Conservation (phyloP, 2,329 filamentous ascomycete genomes). For the Hymenoscyphus fructigenus region DNA sequence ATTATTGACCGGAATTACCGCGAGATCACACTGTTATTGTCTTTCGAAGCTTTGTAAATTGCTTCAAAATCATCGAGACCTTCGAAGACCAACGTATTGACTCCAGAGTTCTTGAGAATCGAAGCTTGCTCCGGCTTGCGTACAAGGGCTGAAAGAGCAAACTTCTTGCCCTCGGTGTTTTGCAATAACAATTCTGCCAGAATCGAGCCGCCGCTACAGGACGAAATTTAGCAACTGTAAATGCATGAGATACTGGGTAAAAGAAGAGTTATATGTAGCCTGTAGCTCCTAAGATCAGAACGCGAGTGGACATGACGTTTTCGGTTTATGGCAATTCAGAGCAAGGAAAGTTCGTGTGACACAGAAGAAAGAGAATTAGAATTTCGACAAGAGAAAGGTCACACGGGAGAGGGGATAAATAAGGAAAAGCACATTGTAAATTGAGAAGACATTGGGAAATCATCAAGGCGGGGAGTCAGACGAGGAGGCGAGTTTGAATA, state of each 20-base stretch:
- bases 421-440: neutral
- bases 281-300: slow-evolving; percentile 25
- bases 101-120: slow-evolving; percentile 24
- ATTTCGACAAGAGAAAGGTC: too few relatives aligned
- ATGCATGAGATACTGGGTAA: neutral
- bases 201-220: slow-evolving; percentile 24
- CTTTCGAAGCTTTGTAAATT: slow-evolving; percentile 23
- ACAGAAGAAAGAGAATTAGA: neutral
- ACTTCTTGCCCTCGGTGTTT: slow-evolving; percentile 1
- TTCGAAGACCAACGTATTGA: slow-evolving; percentile 26
- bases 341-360: neutral
- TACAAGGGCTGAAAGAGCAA: slow-evolving; percentile 26
- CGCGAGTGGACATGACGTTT: slow-evolving; percentile 6
- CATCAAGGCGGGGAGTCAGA: neutral
- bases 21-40: slow-evolving; percentile 23
- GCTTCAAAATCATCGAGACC: slow-evolving; percentile 26
- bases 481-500: neutral
- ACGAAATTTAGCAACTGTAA: neutral
- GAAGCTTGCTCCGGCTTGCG: slow-evolving; percentile 29
- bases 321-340: neutral
- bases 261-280: slow-evolving; percentile 24
- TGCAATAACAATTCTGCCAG: slow-evolving; percentile 16
- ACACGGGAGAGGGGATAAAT: neutral
- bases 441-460: neutral
- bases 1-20: neutral